Evolutionary conservation across 345 rosid genomes (phyloP), one percentile per base, ranked within the genome.

Genomic region (Acer negundo): DNA sequence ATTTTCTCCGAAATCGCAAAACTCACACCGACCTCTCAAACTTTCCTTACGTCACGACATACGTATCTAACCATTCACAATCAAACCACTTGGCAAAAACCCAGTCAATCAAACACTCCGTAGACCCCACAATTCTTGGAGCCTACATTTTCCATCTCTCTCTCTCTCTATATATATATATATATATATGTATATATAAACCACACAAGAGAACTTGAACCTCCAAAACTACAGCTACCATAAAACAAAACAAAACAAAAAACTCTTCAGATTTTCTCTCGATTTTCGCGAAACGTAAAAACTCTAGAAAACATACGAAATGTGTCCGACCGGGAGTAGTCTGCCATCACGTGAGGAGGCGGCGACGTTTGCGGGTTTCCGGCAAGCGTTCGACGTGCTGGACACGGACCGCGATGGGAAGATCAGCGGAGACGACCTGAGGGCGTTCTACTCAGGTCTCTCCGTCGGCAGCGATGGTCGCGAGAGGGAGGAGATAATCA

Each of bases 341-440:
- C 24, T n/a, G 3, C 78, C 68, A 59, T 17, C 83, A 15, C 40
- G 67, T 12, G 77, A 26, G 28, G 61, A 35, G 67, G 78, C 77
- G 9, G 69, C 53, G 51, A 61, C 80, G 28, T 79, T 31, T 44
- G 72, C 79, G 3, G 85, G 81, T 77, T 83, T 88, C 73, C 81
- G 87, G 63, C 78, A 90, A 13, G 98, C 98, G 2, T 95, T 95
- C 77, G 95, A 95, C 51, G 81, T 90, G 47, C 82, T 95, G n/a
- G 98, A 95, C 82, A 86, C 90, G 0, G 98, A 95, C 86, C 93
- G 66, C 55, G 98, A 95, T 63, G 98, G 98, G 4, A 93, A 86
- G 90, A 95, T 95, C 62, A 92, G 98, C 92, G 71, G 82, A 12
- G 94, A 89, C 23, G 98, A 93, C 58, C 84, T 93, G 62, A 83